A percentile compares a stretch with the other conserved stretches of the same genome.
phyloP scores from a whole-genome alignment of 2,329 filamentous ascomycete genomes.

The Lasiodiplodia sp. region DNA sequence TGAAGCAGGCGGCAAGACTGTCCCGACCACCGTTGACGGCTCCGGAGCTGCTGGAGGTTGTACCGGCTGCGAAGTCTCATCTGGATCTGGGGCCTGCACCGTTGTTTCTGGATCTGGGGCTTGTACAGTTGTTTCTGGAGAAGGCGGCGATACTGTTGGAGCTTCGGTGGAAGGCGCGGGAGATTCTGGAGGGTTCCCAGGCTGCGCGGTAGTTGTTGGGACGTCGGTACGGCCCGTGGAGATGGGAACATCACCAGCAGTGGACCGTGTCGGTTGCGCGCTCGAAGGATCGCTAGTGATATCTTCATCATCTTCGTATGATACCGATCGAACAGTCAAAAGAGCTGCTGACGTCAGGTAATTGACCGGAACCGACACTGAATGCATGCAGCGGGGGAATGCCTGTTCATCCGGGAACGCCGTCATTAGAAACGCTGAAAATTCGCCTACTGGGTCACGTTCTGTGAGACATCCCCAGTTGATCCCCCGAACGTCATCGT shows the following conservation, averaged over 20 bases:
- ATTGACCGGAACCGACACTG: not conserved
- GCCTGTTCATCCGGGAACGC: not conserved
- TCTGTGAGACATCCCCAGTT: slow-evolving; percentile 5
- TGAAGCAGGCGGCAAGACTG: slow-evolving; percentile 1
- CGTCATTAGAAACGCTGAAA: not conserved
- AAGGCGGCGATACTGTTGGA: not conserved
- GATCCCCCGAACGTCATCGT: slow-evolving; percentile 3
- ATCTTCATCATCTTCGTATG: not conserved
- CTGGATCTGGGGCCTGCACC: not conserved
- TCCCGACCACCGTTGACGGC: not conserved
- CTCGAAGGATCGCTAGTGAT: not conserved
- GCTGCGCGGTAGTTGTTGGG: not conserved
- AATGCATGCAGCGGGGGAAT: slow-evolving; percentile 1
- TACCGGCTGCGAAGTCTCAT: not conserved
- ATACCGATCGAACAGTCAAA: not conserved
- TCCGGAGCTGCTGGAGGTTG: not conserved
- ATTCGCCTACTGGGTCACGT: not conserved
- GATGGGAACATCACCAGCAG: not conserved
- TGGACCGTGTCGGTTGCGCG: not conserved
- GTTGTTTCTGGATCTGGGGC: too few species aligned
- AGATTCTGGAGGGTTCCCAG: not conserved
- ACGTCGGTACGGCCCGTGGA: not conserved
- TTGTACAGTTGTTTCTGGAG: not conserved
- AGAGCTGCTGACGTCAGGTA: not conserved
- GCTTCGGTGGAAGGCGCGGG: not conserved